Evolutionary conservation across 2,329 filamentous ascomycete species (phyloP).

Genomic region (Ascochyta lentis): DNA sequence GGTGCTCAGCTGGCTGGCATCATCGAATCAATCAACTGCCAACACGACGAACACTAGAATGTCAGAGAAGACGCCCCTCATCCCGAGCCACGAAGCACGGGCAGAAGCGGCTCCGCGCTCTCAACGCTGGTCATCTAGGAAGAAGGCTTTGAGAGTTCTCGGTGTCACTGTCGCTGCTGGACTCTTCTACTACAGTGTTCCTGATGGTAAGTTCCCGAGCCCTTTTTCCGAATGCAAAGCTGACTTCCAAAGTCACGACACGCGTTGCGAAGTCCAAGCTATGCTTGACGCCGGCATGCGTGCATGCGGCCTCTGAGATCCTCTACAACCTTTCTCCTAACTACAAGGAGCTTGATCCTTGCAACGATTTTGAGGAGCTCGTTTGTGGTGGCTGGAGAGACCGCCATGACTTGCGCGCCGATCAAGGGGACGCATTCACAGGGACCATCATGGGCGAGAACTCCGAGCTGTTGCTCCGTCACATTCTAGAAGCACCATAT

Average conservation of each 20-base stretch:
- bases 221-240: neutral
- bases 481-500: slow-evolving; percentile 67
- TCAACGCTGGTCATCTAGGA: slow-evolving; percentile 22
- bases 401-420: slow-evolving; percentile 68
- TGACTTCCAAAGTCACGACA: slow-evolving; percentile 2
- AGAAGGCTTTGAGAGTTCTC: slow-evolving; percentile 25
- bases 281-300: slow-evolving; percentile 66
- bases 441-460: slow-evolving; percentile 68
- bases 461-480: slow-evolving; percentile 64
- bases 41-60: slow-evolving; percentile 15
- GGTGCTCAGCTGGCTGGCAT: slow-evolving; percentile 37
- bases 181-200: slow-evolving; percentile 29
- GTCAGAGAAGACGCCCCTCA: slow-evolving; percentile 31
- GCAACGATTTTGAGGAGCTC: slow-evolving; percentile 71
- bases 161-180: slow-evolving; percentile 26
- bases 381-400: slow-evolving; percentile 72
- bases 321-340: slow-evolving; percentile 68
- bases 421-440: slow-evolving; percentile 67
- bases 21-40: neutral
- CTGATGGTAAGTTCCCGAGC: slow-evolving; percentile 9
- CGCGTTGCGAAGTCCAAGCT: slow-evolving; percentile 23
- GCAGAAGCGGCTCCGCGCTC: slow-evolving; percentile 17
- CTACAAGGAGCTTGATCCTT: slow-evolving; percentile 70
- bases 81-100: slow-evolving; percentile 20
- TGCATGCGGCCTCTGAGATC: slow-evolving; percentile 68